Evolutionary conservation across 2,329 filamentous ascomycete species (phyloP).

Genomic region (Fusarium clavum): DNA sequence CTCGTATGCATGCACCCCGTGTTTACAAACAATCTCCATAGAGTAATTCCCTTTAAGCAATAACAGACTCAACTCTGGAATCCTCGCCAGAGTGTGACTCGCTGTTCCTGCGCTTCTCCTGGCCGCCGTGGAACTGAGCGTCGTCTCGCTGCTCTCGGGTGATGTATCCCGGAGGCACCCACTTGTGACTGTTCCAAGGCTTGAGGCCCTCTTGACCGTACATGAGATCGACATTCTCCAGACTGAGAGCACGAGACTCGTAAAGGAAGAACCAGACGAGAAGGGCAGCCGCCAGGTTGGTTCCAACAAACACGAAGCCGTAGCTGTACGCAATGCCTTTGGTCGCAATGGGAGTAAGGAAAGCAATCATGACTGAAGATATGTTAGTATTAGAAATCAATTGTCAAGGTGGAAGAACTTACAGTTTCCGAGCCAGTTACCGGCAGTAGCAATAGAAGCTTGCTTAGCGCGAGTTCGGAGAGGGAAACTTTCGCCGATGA

Average conservation of each 20-base stretch:
- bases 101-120: slow-evolving; percentile 41
- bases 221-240: slow-evolving; percentile 80
- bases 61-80: slow-evolving; percentile 28
- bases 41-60: slow-evolving; percentile 24
- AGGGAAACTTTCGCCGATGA: slow-evolving; percentile 75
- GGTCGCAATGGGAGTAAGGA: slow-evolving; percentile 76
- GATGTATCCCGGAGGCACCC: slow-evolving; percentile 60
- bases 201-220: slow-evolving; percentile 70
- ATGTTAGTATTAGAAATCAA: slow-evolving; percentile 14
- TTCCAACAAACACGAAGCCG: slow-evolving; percentile 74
- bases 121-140: slow-evolving; percentile 38
- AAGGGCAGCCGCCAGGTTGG: slow-evolving; percentile 67
- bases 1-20: slow-evolving; percentile 23
- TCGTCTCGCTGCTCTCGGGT: slow-evolving; percentile 54
- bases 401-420: slow-evolving; percentile 13
- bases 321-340: slow-evolving; percentile 70
- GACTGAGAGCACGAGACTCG: slow-evolving; percentile 71
- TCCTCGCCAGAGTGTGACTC: slow-evolving; percentile 41
- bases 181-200: slow-evolving; percentile 69
- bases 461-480: slow-evolving; percentile 66
- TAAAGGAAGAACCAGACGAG: slow-evolving; percentile 77
- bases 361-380: slow-evolving; percentile 67
- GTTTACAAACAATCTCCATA: not conserved
- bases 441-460: slow-evolving; percentile 65
- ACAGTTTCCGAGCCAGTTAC: slow-evolving; percentile 71